A percentile compares a stretch with the other conserved stretches of the same genome.
These are phyloP conservation scores for Trametes maxima DNA, from an alignment of 768 basidiomycete species.

Conservation along the genomic window DNA sequence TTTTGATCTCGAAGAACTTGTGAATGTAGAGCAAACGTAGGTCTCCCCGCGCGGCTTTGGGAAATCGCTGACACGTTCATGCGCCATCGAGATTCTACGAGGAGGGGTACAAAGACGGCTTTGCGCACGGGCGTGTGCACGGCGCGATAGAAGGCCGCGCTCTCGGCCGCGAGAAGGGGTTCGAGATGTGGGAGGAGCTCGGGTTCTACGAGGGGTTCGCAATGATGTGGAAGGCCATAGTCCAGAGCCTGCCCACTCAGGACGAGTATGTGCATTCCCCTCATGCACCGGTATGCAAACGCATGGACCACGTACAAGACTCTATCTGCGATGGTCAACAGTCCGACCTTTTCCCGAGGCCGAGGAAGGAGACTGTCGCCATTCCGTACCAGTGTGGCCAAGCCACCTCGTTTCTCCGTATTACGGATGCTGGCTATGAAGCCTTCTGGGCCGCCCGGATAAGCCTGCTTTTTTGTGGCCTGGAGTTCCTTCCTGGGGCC, in stretches of 20 bases:
- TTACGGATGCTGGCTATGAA: no score
- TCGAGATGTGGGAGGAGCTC: conserved; percentile 97
- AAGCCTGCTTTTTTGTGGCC: no score
- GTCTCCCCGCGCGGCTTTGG: not conserved
- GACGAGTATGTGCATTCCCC: conserved; percentile 49
- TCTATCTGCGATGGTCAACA: no score
- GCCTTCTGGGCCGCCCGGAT: no score
- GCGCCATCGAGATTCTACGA: conserved; percentile 70
- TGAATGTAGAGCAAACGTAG: conserved; percentile 36
- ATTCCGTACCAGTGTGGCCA: no score
- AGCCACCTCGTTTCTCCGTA: no score
- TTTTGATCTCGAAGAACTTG: conserved; percentile 35
- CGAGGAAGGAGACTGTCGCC: no score
- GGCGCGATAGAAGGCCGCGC: conserved; percentile 90
- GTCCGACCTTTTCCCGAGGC: no score
- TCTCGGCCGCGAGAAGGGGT: conserved; percentile 87
- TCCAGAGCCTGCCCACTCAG: conserved; percentile 40
- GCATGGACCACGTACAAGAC: not conserved
- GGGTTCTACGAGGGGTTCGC: conserved; percentile 93
- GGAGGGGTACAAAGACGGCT: conserved; percentile 74
- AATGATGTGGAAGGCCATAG: conserved; percentile 62
- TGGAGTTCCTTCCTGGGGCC: not conserved
- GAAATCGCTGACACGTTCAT: not conserved
- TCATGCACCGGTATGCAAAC: not conserved
- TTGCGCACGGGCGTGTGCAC: conserved; percentile 84